Evolutionary conservation across 2,329 filamentous ascomycete species (phyloP).

Genomic region (Diaporthe aspalathi): DNA sequence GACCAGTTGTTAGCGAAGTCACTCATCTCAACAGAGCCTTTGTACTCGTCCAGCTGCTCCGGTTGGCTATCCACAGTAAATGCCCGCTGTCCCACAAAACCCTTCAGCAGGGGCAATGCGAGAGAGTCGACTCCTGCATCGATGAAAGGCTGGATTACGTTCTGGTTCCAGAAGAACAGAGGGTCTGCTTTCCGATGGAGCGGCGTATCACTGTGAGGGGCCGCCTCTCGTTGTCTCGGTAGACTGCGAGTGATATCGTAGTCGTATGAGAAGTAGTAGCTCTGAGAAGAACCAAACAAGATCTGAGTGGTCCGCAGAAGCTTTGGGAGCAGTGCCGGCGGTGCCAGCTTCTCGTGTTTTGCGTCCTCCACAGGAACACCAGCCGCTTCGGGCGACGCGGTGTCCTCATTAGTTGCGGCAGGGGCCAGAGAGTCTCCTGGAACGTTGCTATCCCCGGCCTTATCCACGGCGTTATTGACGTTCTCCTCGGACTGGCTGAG

Average conservation of each 20-base stretch:
- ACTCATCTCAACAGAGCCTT: constrained; percentile 57
- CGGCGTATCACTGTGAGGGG: constrained; percentile 72
- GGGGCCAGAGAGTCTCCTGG: constrained; percentile 28
- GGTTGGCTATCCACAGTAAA: constrained; percentile 79
- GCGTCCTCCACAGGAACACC: constrained; percentile 36
- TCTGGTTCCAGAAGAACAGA: constrained; percentile 90
- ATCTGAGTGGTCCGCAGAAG: constrained; percentile 85
- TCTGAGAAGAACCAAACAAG: constrained; percentile 82
- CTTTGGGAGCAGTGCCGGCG: constrained; percentile 75
- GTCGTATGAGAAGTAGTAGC: constrained; percentile 97
- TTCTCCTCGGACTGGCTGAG: constrained; percentile 62
- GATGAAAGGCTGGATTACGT: constrained; percentile 79
- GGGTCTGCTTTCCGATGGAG: constrained; percentile 80
- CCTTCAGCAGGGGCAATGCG: constrained; percentile 87
- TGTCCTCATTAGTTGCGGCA: constrained; percentile 33
- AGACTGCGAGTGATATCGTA: constrained; percentile 84
- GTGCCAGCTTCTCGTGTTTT: constrained; percentile 39
- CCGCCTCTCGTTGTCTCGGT: constrained; percentile 54
- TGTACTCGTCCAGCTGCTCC: constrained; percentile 62
- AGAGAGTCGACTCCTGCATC: constrained; percentile 77
- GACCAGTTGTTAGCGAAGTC: constrained; percentile 42
- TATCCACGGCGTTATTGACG: constrained; percentile 51
- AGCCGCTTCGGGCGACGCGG: constrained; percentile 36
- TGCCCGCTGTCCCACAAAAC: constrained; percentile 87
- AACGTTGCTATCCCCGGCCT: constrained; percentile 44